A percentile compares a stretch with the other conserved stretches of the same genome.
Conservation (phyloP, 164 flowering plant species). For the Vitis riparia region DNA sequence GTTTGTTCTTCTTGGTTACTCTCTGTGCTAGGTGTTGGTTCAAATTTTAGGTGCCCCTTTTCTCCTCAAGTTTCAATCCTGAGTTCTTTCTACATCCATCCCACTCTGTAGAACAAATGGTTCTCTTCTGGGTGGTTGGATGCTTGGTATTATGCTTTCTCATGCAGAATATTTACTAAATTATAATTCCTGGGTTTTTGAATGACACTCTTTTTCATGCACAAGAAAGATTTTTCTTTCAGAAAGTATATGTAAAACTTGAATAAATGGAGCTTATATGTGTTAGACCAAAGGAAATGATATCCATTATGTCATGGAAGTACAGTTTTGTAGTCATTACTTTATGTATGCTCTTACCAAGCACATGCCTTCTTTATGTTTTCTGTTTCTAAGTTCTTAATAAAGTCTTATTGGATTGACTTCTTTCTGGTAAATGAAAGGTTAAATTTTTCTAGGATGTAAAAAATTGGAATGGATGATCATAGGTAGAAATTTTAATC, state of each 20-base stretch:
- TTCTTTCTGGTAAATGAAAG: no score
- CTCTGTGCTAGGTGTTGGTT: neutral
- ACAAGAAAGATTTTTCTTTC: neutral
- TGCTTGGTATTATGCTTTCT: no score
- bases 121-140: no score
- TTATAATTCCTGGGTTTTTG: no score
- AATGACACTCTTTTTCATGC: neutral
- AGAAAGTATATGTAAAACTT: neutral
- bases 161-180: no score
- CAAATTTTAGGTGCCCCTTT: neutral
- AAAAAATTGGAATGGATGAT: no score
- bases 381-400: neutral
- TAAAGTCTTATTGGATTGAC: no score
- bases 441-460: no score
- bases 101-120: no score
- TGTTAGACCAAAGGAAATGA: neutral
- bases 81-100: no score
- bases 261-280: neutral
- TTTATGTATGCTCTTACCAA: neutral
- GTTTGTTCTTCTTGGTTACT: neutral
- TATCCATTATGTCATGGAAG: neutral
- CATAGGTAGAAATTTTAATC: no score
- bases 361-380: neutral
- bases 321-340: neutral
- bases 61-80: neutral